Base-by-base conservation (phyloP, 2,329 filamentous ascomycete genomes). In the Talaromyces atroroseus region DNA sequence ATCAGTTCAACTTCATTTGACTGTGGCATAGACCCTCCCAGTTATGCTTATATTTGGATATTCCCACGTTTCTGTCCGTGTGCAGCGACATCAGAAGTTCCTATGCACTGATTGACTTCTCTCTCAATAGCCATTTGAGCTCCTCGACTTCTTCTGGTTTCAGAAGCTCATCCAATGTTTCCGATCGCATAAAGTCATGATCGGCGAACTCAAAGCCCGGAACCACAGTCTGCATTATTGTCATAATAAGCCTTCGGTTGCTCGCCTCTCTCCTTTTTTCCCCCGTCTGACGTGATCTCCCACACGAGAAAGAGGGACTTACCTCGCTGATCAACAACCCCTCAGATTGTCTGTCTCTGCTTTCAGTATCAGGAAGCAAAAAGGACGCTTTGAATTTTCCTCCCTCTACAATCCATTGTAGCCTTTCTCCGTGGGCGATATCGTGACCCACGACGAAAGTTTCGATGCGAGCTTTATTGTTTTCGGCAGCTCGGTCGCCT, bases 331-430 rank as follows among this genome's bases (percentile, higher is more conserved):
- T 87, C 71, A 89, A 72, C 62, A 87, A 67, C 0, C 82, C 82
- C 18, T 74, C 75, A 38, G 71, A 74, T 38, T 68, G 72, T 24
- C 62, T 64, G 4, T 65, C 63, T 21, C 70, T 70, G 10, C 64
- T 67, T 44, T 71, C 69, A 10, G 65, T 68, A 52, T 79, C 77
- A 1, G 78, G 75, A 32, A 86, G 67, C 56, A 88, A 64, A 68
- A 80, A 87, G 63, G 78, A 85, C 11, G 80, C 81, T 71, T 88
- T 89, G 66, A 80, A 89, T 67, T 83, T 82, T 4, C 82, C 84
- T 0, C 85, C 85, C 53, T 86, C 83, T 7, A 89, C 85, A 58
- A 87, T 75, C 85, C 85, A 89, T 67, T 87, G 83, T 64, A 86
- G 61, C 66, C 67, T 80, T 74, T 89, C 86, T 0, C 84, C 85